Percentiles rank a stretch among this genome's conserved stretches.
Evolutionary conservation across 805 yeast genomes (phyloP).

Genomic region (Priceomyces haplophilus): DNA sequence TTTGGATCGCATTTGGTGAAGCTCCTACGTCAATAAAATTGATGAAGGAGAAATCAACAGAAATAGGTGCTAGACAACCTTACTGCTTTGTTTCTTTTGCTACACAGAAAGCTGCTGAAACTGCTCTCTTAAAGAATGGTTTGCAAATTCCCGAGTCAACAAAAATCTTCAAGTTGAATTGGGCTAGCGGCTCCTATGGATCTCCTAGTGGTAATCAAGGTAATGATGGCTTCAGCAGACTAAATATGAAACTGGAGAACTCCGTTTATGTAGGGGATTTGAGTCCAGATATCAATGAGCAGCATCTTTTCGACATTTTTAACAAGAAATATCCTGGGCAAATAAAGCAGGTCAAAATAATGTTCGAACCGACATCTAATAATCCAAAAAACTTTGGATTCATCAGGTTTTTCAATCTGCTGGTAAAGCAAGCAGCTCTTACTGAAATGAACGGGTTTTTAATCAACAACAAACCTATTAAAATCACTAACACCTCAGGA

Average conservation of each 20-base stretch:
- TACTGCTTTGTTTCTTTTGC: constrained; percentile 83
- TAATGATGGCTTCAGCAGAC: background rate
- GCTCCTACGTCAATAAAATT: constrained; percentile 57
- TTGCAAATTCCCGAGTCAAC: constrained; percentile 64
- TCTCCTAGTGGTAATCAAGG: constrained; percentile 1
- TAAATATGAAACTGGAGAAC: constrained; percentile 13
- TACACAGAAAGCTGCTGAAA: constrained; percentile 54
- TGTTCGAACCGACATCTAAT: constrained; percentile 69
- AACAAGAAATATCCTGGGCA: constrained; percentile 64
- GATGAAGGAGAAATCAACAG: constrained; percentile 57
- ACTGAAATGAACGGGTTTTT: constrained; percentile 78
- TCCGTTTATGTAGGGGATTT: constrained; percentile 87
- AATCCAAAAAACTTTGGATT: constrained; percentile 85
- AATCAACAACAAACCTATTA: constrained; percentile 69
- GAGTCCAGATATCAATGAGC: constrained; percentile 69
- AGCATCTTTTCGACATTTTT: constrained; percentile 60
- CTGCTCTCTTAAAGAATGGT: constrained; percentile 69
- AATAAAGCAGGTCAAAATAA: constrained; percentile 71
- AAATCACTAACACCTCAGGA: constrained; percentile 56
- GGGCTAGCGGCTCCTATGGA: constrained; percentile 59
- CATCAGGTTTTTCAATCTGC: constrained; percentile 66
- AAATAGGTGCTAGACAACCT: constrained; percentile 32
- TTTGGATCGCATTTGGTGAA: constrained; percentile 75
- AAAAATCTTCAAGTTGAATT: constrained; percentile 64
- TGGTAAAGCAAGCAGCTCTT: constrained; percentile 69